Evolutionary conservation across 805 yeast species (phyloP), one percentile per base, ranked within the genome.

Genomic region (Candida nitratophila): DNA sequence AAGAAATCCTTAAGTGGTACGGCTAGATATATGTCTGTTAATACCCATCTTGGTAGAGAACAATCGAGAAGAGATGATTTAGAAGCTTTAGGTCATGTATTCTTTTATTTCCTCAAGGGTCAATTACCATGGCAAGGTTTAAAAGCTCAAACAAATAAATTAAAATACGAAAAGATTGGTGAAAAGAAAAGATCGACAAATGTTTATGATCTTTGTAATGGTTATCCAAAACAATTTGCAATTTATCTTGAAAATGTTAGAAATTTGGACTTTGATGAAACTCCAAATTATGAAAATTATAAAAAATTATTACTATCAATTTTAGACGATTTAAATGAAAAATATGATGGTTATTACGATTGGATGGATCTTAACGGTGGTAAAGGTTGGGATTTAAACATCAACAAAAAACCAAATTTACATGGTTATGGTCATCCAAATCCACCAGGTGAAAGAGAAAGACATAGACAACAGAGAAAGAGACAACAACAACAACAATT

Each of bases 91-190:
- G 99, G 97, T 30, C 97, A 93, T 64, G 99, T 93, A 9, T 88
- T 93, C 59, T 86, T 93, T 71, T 93, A 93, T 67, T 93, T 93
- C 65, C 66, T 91, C 52, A 79, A 95, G 55, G 99, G 99, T 39
- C 86, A 87, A 47, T 72, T 93, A 58, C 99, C 99, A 49, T 93
- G 99, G 99, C 99, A 93, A 71, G 99, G 99, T 22, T 74, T 93
- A 53, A 91, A 93, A 65, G 99, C 99, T 7, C 96, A 96, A 52
- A 90, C 96, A 35, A 93, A 93, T 72, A 91, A 93, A 68, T 96
- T 88, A 57, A 93, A 93, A 68, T 93, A 93, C 66, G 98, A 93
- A 64, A 90, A 89, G 63, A 93, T 93, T 63, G 98, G 99, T 47
- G 95, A 90, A 61, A 91, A 89, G 70, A 93, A 93, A 64, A 88